phyloP scores from a whole-genome alignment of 352 stramenopile species.

The Aphanomyces cochlioides region DNA sequence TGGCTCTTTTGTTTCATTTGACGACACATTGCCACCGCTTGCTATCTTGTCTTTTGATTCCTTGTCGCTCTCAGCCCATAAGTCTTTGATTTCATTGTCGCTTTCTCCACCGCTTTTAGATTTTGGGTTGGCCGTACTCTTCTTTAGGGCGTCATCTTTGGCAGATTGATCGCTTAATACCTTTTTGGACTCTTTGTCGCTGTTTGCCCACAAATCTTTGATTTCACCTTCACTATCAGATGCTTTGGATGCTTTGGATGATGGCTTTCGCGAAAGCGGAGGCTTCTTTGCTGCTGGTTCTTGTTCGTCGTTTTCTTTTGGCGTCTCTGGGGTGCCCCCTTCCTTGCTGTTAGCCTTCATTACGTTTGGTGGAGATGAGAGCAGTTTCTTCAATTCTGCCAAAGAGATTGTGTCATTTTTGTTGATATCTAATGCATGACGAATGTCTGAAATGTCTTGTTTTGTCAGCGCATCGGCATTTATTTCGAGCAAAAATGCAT shows the following conservation, averaged over 20 bases:
- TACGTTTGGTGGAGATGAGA: slow-evolving; percentile 47
- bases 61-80: slow-evolving; percentile 36
- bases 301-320: slow-evolving; percentile 37
- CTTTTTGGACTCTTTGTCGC: slow-evolving; percentile 39
- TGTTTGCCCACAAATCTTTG: slow-evolving; percentile 36
- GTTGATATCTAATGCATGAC: slow-evolving; percentile 46
- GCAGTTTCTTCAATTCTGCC: background rate
- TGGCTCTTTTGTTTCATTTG: too few species aligned
- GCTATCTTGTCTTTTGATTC: background rate
- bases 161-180: slow-evolving; percentile 30
- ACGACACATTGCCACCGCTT: background rate
- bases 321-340: background rate
- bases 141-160: too few species aligned
- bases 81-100: slow-evolving; percentile 39
- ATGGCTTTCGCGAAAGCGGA: slow-evolving; percentile 40
- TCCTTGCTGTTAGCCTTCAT: background rate
- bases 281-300: slow-evolving; percentile 54
- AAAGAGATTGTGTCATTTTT: slow-evolving; percentile 55
- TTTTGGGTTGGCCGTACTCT: slow-evolving; percentile 33
- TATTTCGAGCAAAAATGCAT: slow-evolving; percentile 40
- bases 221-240: background rate
- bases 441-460: slow-evolving; percentile 41
- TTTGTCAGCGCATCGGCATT: slow-evolving; percentile 46
- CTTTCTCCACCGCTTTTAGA: slow-evolving; percentile 37
- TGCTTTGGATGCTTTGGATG: slow-evolving; percentile 44